These are phyloP conservation scores for Echium plantagineum DNA, from an alignment of 257 asterid genomes.

Conservation along the genomic window DNA sequence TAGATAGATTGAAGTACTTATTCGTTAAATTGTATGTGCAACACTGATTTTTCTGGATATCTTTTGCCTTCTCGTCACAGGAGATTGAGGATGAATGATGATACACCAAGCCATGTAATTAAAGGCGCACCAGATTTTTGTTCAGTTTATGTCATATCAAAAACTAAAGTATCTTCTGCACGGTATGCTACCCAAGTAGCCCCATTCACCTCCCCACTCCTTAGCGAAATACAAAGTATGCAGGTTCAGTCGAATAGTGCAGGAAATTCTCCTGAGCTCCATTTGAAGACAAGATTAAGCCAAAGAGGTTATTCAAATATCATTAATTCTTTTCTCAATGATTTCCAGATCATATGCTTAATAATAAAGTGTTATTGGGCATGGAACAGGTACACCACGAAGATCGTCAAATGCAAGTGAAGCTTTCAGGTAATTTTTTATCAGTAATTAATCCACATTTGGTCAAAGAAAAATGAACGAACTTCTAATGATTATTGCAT, in stretches of 20 bases:
- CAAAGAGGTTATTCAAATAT: constrained; percentile 11
- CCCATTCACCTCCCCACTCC: constrained; percentile 55
- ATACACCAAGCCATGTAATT: constrained; percentile 41
- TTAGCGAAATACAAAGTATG: constrained; percentile 23
- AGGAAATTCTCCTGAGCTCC: constrained; percentile 8
- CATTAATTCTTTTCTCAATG: not conserved
- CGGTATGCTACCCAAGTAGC: constrained; percentile 58
- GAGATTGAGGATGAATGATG: constrained; percentile 59
- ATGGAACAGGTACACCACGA: not conserved
- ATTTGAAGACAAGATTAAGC: constrained; percentile 1
- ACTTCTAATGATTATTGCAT: no score
- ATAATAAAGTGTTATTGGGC: not conserved
- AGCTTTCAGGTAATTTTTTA: not conserved
- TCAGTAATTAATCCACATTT: no score
- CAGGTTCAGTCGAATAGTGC: constrained; percentile 18
- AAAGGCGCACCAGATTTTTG: constrained; percentile 72
- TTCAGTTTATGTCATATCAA: constrained; percentile 71
- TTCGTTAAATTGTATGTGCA: no score
- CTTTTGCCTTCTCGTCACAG: constrained; percentile 16
- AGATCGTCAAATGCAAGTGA: not conserved
- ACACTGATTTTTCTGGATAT: not conserved
- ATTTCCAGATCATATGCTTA: not conserved
- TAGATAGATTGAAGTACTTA: no score
- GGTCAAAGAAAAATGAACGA: no score
- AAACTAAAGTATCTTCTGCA: constrained; percentile 61